phyloP scores from a whole-genome alignment of 2,329 filamentous ascomycete species.

The Diplocarpon mali region DNA sequence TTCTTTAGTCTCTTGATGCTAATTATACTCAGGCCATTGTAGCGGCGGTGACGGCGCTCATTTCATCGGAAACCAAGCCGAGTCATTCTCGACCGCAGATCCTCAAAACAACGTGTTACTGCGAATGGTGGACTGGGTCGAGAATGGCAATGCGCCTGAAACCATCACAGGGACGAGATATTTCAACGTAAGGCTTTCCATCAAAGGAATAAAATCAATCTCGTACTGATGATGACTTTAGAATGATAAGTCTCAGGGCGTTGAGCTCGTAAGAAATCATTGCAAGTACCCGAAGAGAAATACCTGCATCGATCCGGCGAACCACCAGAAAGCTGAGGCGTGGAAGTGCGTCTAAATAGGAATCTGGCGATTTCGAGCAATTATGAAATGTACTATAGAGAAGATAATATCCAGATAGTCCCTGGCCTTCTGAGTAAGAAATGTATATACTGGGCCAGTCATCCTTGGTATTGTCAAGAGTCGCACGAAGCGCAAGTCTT shows the following conservation, averaged over 20 bases:
- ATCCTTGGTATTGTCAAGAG: no score
- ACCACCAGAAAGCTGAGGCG: constrained; percentile 6
- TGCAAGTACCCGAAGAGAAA: constrained; percentile 20
- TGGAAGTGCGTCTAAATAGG: constrained; percentile 14
- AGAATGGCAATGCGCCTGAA: constrained; percentile 31
- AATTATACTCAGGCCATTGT: constrained; percentile 34
- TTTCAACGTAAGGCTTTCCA: constrained; percentile 11
- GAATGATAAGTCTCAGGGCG: constrained; percentile 9
- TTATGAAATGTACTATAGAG: neutral
- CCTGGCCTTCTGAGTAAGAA: no score
- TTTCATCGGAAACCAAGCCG: constrained; percentile 21
- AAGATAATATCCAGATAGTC: no score
- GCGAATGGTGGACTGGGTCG: constrained; percentile 38
- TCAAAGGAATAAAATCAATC: constrained; percentile 9
- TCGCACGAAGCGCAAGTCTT: no score
- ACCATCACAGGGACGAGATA: constrained; percentile 16
- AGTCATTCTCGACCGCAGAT: constrained; percentile 23
- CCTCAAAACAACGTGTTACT: constrained; percentile 35
- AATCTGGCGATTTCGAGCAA: neutral
- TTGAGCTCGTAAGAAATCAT: constrained; percentile 16
- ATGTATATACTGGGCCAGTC: no score
- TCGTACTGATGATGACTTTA: neutral
- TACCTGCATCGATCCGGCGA: constrained; percentile 9
- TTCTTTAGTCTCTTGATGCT: neutral
- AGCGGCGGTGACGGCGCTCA: constrained; percentile 35